Base-by-base conservation (phyloP, 2,329 filamentous ascomycete genomes). In the Neoarthrinium moseri region DNA sequence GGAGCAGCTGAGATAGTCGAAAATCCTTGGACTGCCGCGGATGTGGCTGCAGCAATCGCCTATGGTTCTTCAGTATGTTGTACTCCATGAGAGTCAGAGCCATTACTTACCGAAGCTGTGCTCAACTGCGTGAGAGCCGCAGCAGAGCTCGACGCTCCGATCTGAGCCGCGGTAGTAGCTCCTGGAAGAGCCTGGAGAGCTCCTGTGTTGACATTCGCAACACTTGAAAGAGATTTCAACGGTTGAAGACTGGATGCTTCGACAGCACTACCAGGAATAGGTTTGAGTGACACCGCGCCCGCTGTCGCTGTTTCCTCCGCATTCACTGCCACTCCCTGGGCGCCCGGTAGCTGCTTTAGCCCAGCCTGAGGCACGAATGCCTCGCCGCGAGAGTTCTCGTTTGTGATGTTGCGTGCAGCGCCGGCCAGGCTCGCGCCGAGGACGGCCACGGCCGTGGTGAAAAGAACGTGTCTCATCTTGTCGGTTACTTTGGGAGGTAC, bases 391-490 rank as follows among this genome's bases (percentile, higher is more conserved):
- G 26, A 20, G 2, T 20, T n/a, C 12, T 20, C 13, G 23, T 30
- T 26, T 44, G 41, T 32, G 13, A 5, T 7, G 18, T 24, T 32
- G 15, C 18, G 17, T 23, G 39, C 41, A 13, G 13, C 20, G 17
- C 29, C 35, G 13, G 35, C 35, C 18, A 48, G 15, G 2, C 33
- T 27, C n/a, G 24, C 24, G 27, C 26, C 21, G 15, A 46, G 8
- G 6, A 32, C 22, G 13, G 47, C 15, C 12, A 45, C 22, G 36
- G 27, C 32, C 21, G 35, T 17, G 17, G 46, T 24, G 17, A 49
- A 33, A 24, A 37, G 34, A 24, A 27, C 30, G 21, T 46, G 44
- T 15, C 29, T 46, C 44, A 46, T 46, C 17, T 33, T 33, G 27
- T 26, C 10, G 12, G n/a, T 8, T 18, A 27, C 30, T 45, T n/a